Evolutionary conservation across 1,284 basidiomycete genomes (phyloP).

Genomic region (Sporisorium reilianum): DNA sequence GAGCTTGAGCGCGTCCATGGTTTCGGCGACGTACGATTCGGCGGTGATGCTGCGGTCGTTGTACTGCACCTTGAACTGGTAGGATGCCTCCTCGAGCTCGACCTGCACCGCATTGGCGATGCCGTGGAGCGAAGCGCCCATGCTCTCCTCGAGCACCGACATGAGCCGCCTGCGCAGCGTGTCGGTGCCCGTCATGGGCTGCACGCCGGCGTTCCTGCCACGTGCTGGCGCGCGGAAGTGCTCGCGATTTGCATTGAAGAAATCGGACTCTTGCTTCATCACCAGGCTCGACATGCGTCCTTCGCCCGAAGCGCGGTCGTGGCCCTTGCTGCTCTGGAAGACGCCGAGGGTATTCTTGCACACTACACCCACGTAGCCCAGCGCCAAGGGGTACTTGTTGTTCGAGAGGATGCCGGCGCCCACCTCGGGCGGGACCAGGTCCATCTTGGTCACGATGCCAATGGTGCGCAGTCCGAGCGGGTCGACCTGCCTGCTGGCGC

Average conservation of each 20-base stretch:
- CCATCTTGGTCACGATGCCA: slow-evolving; percentile 99
- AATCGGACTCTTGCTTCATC: slow-evolving; percentile 81
- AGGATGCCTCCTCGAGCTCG: slow-evolving; percentile 94
- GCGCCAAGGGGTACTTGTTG: slow-evolving; percentile 94
- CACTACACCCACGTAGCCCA: slow-evolving; percentile 98
- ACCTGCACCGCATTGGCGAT: slow-evolving; percentile 97
- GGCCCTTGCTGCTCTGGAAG: slow-evolving; percentile 53
- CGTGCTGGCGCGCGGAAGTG: slow-evolving; percentile 75
- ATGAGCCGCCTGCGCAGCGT: slow-evolving; percentile 89
- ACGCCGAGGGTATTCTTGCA: slow-evolving; percentile 71
- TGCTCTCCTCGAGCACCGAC: slow-evolving; percentile 95
- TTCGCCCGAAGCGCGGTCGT: slow-evolving; percentile 48
- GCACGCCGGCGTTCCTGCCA: slow-evolving; percentile 71
- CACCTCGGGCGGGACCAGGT: slow-evolving; percentile 86
- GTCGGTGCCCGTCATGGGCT: slow-evolving; percentile 82
- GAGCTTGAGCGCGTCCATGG: slow-evolving; percentile 90
- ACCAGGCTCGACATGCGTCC: slow-evolving; percentile 72
- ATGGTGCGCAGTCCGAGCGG: slow-evolving; percentile 94
- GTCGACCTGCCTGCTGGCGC: slow-evolving; percentile 92
- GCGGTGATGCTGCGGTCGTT: slow-evolving; percentile 94
- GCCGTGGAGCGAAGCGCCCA: slow-evolving; percentile 92
- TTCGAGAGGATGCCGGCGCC: slow-evolving; percentile 86
- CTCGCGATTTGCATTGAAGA: slow-evolving; percentile 80
- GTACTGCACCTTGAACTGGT: slow-evolving; percentile 99
- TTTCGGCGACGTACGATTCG: slow-evolving; percentile 97